Conservation (phyloP, 1,284 basidiomycete genomes). For the Malassezia nana region DNA sequence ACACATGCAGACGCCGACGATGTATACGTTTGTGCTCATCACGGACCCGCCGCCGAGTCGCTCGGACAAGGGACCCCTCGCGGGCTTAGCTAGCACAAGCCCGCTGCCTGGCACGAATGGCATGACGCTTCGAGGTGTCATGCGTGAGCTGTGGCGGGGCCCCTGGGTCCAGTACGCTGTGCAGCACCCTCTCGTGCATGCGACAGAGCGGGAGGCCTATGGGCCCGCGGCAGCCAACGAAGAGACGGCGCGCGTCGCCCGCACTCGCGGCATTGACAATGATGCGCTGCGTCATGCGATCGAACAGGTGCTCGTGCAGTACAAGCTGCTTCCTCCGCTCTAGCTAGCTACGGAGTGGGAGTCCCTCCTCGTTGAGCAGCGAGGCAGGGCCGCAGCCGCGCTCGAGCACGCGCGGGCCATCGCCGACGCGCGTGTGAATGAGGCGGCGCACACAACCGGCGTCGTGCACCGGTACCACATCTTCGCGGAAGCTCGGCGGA, state of each 20-base stretch:
- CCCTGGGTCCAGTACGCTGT: conserved; percentile 89
- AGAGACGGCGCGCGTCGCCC: conserved; percentile 8
- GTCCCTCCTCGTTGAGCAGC: conserved; percentile 31
- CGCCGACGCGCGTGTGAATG: conserved; percentile 47
- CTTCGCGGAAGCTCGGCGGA: conserved; percentile 32
- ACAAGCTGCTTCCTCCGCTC: conserved; percentile 11
- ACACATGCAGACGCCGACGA: conserved; percentile 78
- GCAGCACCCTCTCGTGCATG: conserved; percentile 68
- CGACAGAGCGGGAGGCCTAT: conserved; percentile 29
- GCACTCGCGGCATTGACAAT: conserved; percentile 29
- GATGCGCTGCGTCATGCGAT: conserved; percentile 30
- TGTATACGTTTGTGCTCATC: conserved; percentile 90
- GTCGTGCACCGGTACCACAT: conserved; percentile 42
- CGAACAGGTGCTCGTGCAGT: conserved; percentile 20
- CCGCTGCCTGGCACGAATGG: conserved; percentile 41
- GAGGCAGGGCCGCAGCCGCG: conserved; percentile 24
- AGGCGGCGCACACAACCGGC: conserved; percentile 39
- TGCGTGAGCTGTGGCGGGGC: conserved; percentile 78
- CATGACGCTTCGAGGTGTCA: conserved; percentile 60
- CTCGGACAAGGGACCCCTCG: conserved; percentile 16
- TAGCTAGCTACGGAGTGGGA: conserved; percentile 26
- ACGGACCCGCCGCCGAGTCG: conserved; percentile 64
- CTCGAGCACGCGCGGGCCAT: conserved; percentile 41
- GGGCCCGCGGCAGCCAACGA: conserved; percentile 15
- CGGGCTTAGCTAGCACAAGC: conserved; percentile 18